Conservation (phyloP, 2,329 filamentous ascomycete genomes). For the Tolypocladium tundrense region DNA sequence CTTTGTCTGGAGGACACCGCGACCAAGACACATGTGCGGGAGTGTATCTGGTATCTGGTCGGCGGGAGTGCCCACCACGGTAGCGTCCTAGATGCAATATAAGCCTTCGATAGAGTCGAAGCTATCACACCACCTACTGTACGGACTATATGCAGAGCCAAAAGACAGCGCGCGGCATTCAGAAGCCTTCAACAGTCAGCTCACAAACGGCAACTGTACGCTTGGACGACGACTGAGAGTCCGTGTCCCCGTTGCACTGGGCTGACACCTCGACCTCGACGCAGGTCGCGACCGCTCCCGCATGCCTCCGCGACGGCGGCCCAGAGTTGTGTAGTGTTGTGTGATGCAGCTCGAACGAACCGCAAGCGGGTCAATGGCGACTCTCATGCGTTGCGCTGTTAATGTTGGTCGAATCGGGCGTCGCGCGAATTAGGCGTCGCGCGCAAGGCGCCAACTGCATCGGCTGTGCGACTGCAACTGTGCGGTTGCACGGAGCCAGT, state of each 20-base stretch:
- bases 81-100: not conserved
- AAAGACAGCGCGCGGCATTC: not conserved
- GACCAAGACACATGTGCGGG: not conserved
- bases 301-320: not conserved
- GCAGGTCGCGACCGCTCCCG: not conserved
- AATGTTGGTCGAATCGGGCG: not conserved
- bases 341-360: not conserved
- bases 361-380: not conserved
- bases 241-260: not conserved
- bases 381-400: not conserved
- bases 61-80: not conserved
- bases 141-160: not conserved
- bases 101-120: not conserved
- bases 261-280: not conserved
- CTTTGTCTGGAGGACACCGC: not conserved
- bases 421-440: not conserved
- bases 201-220: not conserved
- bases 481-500: not conserved
- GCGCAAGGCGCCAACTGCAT: no score
- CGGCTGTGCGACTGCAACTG: not conserved
- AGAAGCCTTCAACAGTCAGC: not conserved
- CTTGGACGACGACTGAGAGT: no score
- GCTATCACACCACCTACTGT: not conserved
- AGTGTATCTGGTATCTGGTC: not conserved
- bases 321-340: not conserved